Percentiles rank a stretch among this genome's conserved stretches.
Conservation (phyloP, 176 grass and related monocot species). For the Ensete ventricosum region DNA sequence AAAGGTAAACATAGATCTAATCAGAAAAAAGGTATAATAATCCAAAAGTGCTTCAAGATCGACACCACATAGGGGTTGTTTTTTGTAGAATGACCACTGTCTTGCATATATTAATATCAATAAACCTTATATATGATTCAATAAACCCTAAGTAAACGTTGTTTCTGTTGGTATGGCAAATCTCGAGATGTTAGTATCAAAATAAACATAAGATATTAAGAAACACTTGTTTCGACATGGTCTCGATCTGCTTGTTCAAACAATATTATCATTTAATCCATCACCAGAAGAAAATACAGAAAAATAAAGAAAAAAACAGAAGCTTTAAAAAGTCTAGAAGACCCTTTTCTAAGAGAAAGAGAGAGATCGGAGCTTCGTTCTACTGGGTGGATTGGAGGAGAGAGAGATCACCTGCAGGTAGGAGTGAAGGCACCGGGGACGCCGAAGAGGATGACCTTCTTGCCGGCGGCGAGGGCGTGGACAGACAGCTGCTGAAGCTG, state of each 20-base stretch:
- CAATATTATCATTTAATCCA: neutral
- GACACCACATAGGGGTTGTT: too few species aligned
- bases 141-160: neutral
- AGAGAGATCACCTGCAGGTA: constrained; percentile 58
- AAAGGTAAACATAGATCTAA: neutral
- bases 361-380: neutral
- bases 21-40: neutral
- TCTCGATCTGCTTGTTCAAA: neutral
- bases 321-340: constrained; percentile 2
- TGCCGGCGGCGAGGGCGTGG: constrained; percentile 60
- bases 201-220: too few species aligned
- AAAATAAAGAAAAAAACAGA: neutral
- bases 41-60: too few species aligned
- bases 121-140: neutral
- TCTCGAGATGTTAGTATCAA: too few species aligned
- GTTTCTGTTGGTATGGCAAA: too few species aligned
- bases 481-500: constrained; percentile 64
- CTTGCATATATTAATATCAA: too few species aligned
- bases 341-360: neutral
- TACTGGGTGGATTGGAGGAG: neutral
- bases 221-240: neutral
- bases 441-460: constrained; percentile 93
- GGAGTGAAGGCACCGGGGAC: constrained; percentile 97
- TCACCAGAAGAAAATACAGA: neutral
- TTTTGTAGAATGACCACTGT: too few species aligned